Evolutionary conservation across 371 early-diverging fungal species (phyloP), one percentile per base, ranked within the genome.

Genomic region (Funneliformis caledonium): DNA sequence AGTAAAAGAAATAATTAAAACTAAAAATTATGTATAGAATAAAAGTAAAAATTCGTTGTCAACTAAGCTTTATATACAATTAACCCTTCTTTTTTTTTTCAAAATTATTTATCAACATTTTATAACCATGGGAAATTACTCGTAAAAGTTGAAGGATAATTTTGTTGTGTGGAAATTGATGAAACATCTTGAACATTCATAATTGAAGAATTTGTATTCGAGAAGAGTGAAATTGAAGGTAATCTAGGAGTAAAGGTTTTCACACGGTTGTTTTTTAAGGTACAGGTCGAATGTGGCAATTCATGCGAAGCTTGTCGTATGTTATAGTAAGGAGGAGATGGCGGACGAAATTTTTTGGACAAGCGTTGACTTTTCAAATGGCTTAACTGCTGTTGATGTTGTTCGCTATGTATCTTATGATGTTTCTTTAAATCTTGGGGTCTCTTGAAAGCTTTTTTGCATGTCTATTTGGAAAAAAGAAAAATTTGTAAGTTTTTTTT

Each of bases 401-500:
- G 86, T 64, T 92, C 90, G 26, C 90, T 88, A 83, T 97, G 97
- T 10, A 91, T 93, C 84, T 92, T 92, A 81, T 94, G 93, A 86
- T 97, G 98, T 84, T 97, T 97, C 84, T 95, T 96, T 82, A 96
- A 85, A 83, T 97, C 98, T 88, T 97, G 97, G 4, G 95, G 96
- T 12, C 98, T 88, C 85, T 97, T 97, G 87, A 97, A 97, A 7
- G 94, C 86, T 84, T 96, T 94, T 61, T 87, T 85, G 85, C 98
- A 97, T 61, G 86, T 83, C 92, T 95, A 85, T 33, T 47, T n/a
- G 7, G 16, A 45, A 69, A 19, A 69, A 31, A 69, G 37, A 69
- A 42, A 69, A n/a, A 4, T 33, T 47, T n/a, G 26, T 70, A 19
- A 7, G 11, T 10, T 10, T 7, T 47, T 47, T 47, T 47, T 47